phyloP scores from a whole-genome alignment of 352 stramenopile species.

The Blastocystis sp. region DNA sequence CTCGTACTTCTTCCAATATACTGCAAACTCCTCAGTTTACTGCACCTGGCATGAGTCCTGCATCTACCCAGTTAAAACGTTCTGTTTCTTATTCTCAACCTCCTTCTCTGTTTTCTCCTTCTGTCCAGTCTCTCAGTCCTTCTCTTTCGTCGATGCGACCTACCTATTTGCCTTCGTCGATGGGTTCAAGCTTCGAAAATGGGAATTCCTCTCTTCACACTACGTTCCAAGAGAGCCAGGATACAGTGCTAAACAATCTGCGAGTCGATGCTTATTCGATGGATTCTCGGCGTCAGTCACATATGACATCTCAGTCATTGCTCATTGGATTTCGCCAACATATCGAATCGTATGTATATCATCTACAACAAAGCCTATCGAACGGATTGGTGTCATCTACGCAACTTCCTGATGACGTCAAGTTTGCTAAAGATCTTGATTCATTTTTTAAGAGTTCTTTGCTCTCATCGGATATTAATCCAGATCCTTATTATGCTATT shows the following conservation, averaged over 20 bases:
- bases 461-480: too few species aligned
- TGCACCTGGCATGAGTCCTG: background rate
- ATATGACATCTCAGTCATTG: background rate
- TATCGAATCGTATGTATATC: background rate
- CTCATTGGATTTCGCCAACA: background rate
- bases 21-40: background rate
- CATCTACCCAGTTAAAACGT: background rate
- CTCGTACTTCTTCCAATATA: background rate
- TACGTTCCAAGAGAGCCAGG: too few species aligned
- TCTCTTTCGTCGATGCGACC: background rate
- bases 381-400: too few species aligned
- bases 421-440: too few species aligned
- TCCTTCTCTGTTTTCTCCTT: background rate
- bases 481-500: background rate
- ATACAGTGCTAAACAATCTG: background rate
- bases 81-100: background rate
- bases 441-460: too few species aligned
- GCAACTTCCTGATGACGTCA: too few species aligned
- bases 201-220: too few species aligned
- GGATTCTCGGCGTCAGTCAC: background rate
- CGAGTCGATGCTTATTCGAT: background rate
- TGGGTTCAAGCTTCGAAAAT: background rate
- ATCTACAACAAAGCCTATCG: too few species aligned
- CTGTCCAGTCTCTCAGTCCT: background rate
- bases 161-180: background rate